Evolutionary conservation across 1,284 basidiomycete species (phyloP).

Genomic region (Pisolithus thermaeus): DNA sequence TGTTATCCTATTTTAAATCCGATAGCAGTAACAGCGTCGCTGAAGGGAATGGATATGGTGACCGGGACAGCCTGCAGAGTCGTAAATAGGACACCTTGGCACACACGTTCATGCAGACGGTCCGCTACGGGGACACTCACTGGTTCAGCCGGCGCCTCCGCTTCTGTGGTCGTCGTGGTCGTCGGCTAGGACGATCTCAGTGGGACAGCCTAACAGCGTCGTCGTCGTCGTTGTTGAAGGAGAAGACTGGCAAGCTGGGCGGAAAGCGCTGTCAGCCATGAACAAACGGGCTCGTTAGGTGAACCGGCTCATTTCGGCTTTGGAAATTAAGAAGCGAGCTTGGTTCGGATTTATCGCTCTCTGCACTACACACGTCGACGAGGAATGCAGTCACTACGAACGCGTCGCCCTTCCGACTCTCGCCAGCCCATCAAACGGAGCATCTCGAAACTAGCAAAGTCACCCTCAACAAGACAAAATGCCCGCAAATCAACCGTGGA

Average conservation of each 20-base stretch:
- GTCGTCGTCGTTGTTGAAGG: background rate
- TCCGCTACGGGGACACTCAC: background rate
- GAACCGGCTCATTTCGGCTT: background rate
- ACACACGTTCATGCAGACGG: background rate
- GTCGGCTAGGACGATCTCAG: background rate
- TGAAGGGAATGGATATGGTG: background rate
- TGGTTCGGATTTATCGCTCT: background rate
- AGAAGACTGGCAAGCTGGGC: background rate
- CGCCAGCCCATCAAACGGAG: slow-evolving; percentile 32
- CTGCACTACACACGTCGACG: too few relatives aligned
- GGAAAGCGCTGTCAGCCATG: background rate
- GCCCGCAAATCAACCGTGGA: slow-evolving; percentile 72
- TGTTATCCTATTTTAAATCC: too few relatives aligned
- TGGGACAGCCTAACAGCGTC: background rate
- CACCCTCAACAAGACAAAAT: slow-evolving; percentile 26
- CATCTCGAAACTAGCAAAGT: slow-evolving; percentile 37
- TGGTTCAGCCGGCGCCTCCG: too few relatives aligned
- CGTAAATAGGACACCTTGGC: background rate
- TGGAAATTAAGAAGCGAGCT: background rate
- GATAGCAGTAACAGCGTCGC: background rate
- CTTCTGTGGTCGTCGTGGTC: too few relatives aligned
- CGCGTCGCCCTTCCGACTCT: slow-evolving; percentile 48
- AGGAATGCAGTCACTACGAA: slow-evolving; percentile 61
- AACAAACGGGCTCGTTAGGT: background rate
- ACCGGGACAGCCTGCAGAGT: background rate